Conservation (phyloP, 2,329 filamentous ascomycete species). For the Alternaria consortialis region DNA sequence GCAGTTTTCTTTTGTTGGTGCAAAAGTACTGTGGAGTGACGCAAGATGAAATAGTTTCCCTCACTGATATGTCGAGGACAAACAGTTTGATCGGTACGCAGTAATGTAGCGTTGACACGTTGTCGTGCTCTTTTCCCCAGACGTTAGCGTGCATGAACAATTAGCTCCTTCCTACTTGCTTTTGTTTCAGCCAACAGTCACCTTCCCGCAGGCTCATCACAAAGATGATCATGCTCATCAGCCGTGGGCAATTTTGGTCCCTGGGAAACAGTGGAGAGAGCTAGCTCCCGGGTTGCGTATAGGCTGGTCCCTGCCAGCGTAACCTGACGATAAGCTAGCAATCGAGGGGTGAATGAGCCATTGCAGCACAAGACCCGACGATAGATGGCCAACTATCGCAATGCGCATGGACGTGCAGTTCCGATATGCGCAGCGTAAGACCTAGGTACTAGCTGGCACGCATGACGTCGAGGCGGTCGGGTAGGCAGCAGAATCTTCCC, state of each 20-base stretch:
- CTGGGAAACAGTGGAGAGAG: constrained; percentile 16
- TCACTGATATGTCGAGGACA: background rate
- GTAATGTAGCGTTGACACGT: constrained; percentile 3
- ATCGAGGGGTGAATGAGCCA: constrained; percentile 1
- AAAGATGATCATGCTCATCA: constrained; percentile 9
- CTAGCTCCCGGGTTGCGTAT: constrained; percentile 23
- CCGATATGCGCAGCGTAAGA: constrained; percentile 11
- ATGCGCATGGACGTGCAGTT: constrained; percentile 6
- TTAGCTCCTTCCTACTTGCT: background rate
- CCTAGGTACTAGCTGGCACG: constrained; percentile 3
- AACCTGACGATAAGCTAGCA: constrained; percentile 9
- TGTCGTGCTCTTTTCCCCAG: background rate
- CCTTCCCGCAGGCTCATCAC: background rate
- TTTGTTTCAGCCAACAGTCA: background rate
- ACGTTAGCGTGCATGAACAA: background rate
- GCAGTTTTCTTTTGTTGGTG: constrained; percentile 13
- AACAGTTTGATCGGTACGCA: constrained; percentile 1
- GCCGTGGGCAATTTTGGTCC: constrained; percentile 10
- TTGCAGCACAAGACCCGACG: constrained; percentile 3
- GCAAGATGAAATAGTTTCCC: background rate
- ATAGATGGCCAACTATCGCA: constrained; percentile 5
- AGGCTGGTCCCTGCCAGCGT: constrained; percentile 26
- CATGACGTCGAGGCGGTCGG: constrained; percentile 25
- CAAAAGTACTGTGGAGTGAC: constrained; percentile 9
- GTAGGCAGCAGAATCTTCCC: constrained; percentile 13